Base-by-base conservation (phyloP, 352 stramenopile species). In the Phytopythium delawarense region DNA sequence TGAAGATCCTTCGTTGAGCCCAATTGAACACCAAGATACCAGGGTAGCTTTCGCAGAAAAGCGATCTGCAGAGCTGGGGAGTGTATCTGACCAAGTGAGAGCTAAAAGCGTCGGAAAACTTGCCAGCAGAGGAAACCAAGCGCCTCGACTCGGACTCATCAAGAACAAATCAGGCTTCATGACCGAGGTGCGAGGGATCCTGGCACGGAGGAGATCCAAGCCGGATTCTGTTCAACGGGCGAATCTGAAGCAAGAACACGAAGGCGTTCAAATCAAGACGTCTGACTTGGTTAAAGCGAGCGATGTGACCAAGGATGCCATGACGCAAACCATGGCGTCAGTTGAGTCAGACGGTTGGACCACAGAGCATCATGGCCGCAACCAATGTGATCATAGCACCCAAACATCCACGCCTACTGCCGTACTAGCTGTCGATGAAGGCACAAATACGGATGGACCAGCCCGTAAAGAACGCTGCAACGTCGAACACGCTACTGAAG, bases 111-210 rank as follows among this genome's bases (percentile, higher is more conserved):
- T 21, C 0, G 4, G 39, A 37, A 12, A 15, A 15, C 13, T 37
- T 34, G 16, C 34, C 2, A 18, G 21, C 7, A 7, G 2, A 1
- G 48, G n/a, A 18, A 35, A 4, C 12, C 48, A 35, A 35, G 4
- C 1, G 23, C 15, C 16, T 28, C 23, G 4, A 32, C 20, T 5
- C 18, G 21, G 11, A n/a, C 39, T 61, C 15, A 16, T 21, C 5
- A 51, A 28, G 23, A 57, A 21, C 16, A 71, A 62, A n/a, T 56
- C 44, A 4, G 48, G 61, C 12, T 65, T 71, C 16, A 53, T 68
- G 16, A 68, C 4, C 21, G 65, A 71, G 9, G 46, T 71, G 20
- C 55, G 59, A 32, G 54, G 59, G 16, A 65, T 68, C 23, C 40
- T 67, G 18, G 39, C 30, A 21, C 61, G 65, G 12, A 71, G 59